A percentile compares a stretch with the other conserved stretches of the same genome.
These are phyloP conservation scores for Ceratocystis destructans DNA, from an alignment of 2,329 filamentous ascomycete genomes.

Conservation along the genomic window DNA sequence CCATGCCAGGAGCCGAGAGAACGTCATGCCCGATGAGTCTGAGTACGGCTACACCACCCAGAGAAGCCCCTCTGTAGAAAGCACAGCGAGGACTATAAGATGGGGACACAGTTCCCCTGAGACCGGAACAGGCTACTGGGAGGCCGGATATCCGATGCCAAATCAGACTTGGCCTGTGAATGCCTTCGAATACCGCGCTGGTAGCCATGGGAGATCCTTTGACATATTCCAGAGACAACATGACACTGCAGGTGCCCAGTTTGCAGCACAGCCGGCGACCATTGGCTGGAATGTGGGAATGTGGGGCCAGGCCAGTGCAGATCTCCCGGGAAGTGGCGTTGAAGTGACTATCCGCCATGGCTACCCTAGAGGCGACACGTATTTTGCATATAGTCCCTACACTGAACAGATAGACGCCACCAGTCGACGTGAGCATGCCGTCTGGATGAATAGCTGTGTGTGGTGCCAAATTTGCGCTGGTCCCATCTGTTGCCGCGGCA, in stretches of 20 bases:
- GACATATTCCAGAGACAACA: background rate
- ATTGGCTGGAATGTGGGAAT: background rate
- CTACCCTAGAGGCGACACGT: background rate
- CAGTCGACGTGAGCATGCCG: background rate
- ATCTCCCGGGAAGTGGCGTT: background rate
- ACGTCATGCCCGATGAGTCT: background rate
- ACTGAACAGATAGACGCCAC: background rate
- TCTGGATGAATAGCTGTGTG: background rate
- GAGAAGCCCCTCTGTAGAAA: too few relatives aligned
- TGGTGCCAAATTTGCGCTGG: background rate
- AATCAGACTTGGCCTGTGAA: background rate
- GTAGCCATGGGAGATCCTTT: background rate
- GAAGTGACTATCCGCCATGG: background rate
- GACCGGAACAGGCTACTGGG: background rate
- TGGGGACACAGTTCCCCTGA: background rate
- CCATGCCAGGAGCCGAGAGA: background rate
- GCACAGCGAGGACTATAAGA: too few relatives aligned
- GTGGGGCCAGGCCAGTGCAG: background rate
- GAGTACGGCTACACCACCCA: background rate
- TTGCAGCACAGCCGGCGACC: background rate
- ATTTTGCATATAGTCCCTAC: background rate
- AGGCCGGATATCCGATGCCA: background rate
- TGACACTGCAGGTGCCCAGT: background rate
- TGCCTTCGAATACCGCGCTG: background rate
- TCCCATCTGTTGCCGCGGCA: background rate